Percentiles rank a stretch among this genome's conserved stretches.
Evolutionary conservation across 2,329 filamentous ascomycete genomes (phyloP).

Genomic region (Pseudopithomyces chartarum): DNA sequence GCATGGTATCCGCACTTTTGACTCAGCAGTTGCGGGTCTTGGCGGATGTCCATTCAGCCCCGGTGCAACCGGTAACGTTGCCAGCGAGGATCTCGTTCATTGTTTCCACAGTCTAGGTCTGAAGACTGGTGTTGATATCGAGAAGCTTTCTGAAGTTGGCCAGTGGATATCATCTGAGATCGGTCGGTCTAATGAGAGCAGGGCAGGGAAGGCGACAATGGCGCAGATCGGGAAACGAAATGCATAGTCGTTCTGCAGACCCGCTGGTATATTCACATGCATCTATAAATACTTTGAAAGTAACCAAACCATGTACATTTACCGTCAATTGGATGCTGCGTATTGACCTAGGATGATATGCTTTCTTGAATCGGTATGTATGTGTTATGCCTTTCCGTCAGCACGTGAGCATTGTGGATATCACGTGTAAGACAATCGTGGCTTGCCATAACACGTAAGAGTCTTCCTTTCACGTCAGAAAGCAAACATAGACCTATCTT

Average conservation of each 20-base stretch:
- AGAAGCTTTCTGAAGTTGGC: constrained; percentile 41
- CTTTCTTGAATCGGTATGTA: no score
- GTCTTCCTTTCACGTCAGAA: no score
- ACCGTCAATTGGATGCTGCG: no score
- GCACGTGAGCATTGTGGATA: no score
- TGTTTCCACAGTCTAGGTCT: constrained; percentile 74
- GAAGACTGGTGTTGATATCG: constrained; percentile 67
- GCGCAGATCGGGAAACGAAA: constrained; percentile 31
- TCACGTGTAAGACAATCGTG: no score
- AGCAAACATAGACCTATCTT: no score
- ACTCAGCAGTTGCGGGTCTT: constrained; percentile 77
- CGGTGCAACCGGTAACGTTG: constrained; percentile 84
- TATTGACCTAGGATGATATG: no score
- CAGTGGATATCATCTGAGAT: constrained; percentile 47
- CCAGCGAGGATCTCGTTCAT: constrained; percentile 83
- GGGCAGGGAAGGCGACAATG: constrained; percentile 46
- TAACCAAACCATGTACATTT: no score
- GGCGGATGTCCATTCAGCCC: constrained; percentile 86
- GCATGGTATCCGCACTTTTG: constrained; percentile 78
- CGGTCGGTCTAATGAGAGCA: constrained; percentile 42
- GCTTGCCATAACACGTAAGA: no score
- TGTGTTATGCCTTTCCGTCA: no score
- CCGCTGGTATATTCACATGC: no score
- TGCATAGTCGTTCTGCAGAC: not conserved
- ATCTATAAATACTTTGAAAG: no score